Base-by-base conservation (phyloP, 331 rosid species). In the Quercus phellos region DNA sequence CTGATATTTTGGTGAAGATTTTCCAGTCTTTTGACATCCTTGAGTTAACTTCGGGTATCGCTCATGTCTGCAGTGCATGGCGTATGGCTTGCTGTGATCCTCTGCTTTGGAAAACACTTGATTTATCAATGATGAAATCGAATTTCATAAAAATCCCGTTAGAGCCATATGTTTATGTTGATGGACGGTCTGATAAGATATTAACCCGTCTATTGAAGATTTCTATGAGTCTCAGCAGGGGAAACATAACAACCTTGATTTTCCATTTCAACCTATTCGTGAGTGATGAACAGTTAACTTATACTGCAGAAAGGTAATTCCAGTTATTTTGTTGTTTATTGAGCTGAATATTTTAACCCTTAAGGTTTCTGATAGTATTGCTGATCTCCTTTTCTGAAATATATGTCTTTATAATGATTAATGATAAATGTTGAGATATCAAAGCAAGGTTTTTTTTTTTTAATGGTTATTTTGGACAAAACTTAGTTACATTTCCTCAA, bases 251-350 rank as follows among this genome's bases (percentile, higher is more conserved):
- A 72, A 86, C 91, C 2, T 73, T 89, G 90, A 89, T 89, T 80
- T 84, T 90, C 78, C 95, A 92, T 84, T 90, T 87, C 79, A 85
- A 92, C 81, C 80, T 92, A 60, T 92, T 82, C 13, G 78, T 90
- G 29, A 90, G 90, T 17, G 95, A 92, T 77, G 90, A 87, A 30
- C 95, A 83, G 85, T 80, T 92, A 82, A 92, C 93, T 12, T 90
- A 86, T 61, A 86, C 90, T 19, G 97, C 97, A 11, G 95, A 92
- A 87, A 89, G 95, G 97, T 92, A 92, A 84, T 77, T 84, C 63
- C 75, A 51, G 42, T 55, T 59, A 69, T 74, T 26, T 2, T 24
- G 64, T 14, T 76, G 29, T 21, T 42, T 74, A 12, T 66, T 10
- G 51, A 26, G 64, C 34, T 29, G 50, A 55, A 76, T 82, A 5